Conservation (phyloP, 1,284 basidiomycete species). For the Coniferiporia sulphurascens region DNA sequence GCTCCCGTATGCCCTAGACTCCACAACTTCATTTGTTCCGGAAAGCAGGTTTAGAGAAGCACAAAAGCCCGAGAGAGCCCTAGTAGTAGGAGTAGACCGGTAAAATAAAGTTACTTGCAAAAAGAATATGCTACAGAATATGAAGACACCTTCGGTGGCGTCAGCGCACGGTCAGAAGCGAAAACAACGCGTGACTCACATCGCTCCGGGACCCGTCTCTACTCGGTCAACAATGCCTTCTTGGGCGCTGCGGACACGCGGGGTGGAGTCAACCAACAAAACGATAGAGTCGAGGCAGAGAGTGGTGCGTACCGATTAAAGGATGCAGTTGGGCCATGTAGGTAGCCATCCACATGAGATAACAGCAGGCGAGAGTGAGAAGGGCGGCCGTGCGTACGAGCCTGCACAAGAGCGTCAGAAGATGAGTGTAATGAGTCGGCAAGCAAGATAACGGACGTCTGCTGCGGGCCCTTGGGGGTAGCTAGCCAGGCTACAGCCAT, state of each 20-base stretch:
- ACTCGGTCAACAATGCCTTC: not conserved
- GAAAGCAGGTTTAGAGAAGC: too few relatives aligned
- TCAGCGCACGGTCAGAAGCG: not conserved
- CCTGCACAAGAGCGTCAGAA: conserved; percentile 36
- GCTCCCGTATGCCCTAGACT: too few relatives aligned
- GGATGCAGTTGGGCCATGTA: conserved; percentile 91
- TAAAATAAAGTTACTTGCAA: not conserved
- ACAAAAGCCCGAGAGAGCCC: not conserved
- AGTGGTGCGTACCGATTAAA: conserved; percentile 60
- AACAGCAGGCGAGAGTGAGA: conserved; percentile 76
- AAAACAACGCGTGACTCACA: not conserved
- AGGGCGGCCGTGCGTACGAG: conserved; percentile 75
- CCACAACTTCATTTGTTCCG: too few relatives aligned
- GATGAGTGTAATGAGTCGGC: not conserved
- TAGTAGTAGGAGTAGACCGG: not conserved
- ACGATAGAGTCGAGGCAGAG: not conserved
- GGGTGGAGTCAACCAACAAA: not conserved
- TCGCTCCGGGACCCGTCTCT: too few relatives aligned
- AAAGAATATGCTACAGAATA: not conserved
- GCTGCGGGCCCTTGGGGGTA: conserved; percentile 80
- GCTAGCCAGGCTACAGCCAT: conserved; percentile 65
- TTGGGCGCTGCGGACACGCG: conserved; percentile 8
- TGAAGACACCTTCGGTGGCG: not conserved
- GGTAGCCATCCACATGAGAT: conserved; percentile 93
- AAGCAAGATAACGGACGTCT: conserved; percentile 59